phyloP scores from a whole-genome alignment of 345 rosid genomes.

The Adansonia digitata region DNA sequence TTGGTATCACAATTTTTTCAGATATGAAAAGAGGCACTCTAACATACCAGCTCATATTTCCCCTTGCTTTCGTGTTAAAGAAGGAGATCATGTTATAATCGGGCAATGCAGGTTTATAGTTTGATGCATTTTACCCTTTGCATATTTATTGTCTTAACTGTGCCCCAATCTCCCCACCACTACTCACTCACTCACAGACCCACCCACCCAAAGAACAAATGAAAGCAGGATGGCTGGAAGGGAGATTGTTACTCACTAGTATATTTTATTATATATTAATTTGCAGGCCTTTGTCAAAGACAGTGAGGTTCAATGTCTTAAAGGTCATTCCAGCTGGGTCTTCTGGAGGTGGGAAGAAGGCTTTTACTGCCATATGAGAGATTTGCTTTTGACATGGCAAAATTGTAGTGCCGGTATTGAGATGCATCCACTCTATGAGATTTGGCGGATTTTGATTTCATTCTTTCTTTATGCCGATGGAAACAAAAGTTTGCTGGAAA shows the following conservation, averaged over 20 bases:
- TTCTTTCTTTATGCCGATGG: not conserved
- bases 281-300: conserved; percentile 72
- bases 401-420: not conserved
- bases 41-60: not conserved
- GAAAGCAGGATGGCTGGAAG: not conserved
- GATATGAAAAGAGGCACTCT: not conserved
- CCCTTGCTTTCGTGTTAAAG: conserved; percentile 10
- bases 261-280: conserved; percentile 16
- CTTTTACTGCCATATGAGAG: conserved; percentile 45
- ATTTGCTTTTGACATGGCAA: not conserved
- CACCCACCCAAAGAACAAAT: not conserved
- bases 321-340: conserved; percentile 87
- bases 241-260: not conserved
- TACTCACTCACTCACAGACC: too few relatives aligned
- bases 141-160: not conserved
- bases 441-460: conserved; percentile 1
- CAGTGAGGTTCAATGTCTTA: conserved; percentile 80
- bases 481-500: not conserved
- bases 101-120: conserved; percentile 8
- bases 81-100: conserved; percentile 15
- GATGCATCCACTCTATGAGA: not conserved
- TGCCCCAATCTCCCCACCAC: not conserved
- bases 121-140: not conserved
- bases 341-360: conserved; percentile 65
- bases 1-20: too few relatives aligned